Conservation (phyloP, 345 rosid genomes). For the Cardamine occulta region DNA sequence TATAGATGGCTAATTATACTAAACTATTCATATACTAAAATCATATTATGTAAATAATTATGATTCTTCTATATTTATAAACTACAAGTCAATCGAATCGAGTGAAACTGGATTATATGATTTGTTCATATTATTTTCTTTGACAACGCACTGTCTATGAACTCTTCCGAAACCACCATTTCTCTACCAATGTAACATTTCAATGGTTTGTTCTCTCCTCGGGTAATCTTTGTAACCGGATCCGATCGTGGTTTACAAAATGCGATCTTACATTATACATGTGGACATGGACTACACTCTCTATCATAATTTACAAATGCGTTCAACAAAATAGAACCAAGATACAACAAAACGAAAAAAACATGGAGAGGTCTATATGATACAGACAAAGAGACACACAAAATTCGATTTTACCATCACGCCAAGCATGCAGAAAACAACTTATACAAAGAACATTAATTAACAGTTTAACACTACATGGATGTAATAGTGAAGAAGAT, state of each 20-base stretch:
- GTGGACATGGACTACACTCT: background rate
- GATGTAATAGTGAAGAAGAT: background rate
- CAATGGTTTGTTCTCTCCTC: background rate
- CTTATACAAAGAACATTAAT: background rate
- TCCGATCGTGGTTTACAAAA: background rate
- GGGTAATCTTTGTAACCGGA: background rate
- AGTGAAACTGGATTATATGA: background rate
- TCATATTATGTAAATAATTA: background rate
- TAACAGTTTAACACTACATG: background rate
- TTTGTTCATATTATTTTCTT: background rate
- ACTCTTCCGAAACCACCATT: background rate
- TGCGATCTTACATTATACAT: background rate
- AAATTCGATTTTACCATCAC: background rate
- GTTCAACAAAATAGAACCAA: constrained; percentile 25
- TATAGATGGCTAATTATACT: background rate
- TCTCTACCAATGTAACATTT: background rate
- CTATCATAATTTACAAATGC: constrained; percentile 12
- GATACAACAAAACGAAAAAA: background rate
- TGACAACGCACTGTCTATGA: background rate
- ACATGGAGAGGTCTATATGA: background rate
- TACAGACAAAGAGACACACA: background rate
- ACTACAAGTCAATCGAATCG: background rate
- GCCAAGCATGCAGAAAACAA: constrained; percentile 19
- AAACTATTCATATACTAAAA: background rate
- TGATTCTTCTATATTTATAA: background rate